Evolutionary conservation across 2,329 filamentous ascomycete genomes (phyloP), one percentile per base, ranked within the genome.

Genomic region (Ceratocystiopsis sp.): DNA sequence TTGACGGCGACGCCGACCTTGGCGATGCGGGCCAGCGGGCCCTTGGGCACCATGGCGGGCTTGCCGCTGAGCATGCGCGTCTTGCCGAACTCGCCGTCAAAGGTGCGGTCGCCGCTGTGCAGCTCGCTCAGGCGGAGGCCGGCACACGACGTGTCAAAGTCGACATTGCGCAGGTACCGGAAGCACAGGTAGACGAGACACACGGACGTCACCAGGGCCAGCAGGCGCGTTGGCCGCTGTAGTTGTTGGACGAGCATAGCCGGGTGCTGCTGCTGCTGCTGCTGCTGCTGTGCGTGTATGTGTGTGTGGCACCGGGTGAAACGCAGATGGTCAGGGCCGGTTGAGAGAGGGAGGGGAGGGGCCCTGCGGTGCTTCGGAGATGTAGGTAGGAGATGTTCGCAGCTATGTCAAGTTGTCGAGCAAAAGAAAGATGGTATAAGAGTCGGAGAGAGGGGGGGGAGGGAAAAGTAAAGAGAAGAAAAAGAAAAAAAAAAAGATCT

Each of bases 1-100:
- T 55, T 54, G 47, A 54, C 51, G 19, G 53, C 53, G n/a, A 55
- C 51, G 37, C 52, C 50, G 19, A 55, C 49, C 44, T 54, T 51
- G 38, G 44, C 50, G 40, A 51, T 21, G 45, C 44, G 49, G 40
- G 48, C 49, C 5, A 47, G 15, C 12, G 43, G 34, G 41, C 33
- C 12, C 33, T 25, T 11, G 29, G 40, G 32, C 43, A 40, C 38
- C 36, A 36, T 29, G 9, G 41, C 40, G 12, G 48, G 43, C 38
- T 19, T 36, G 18, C 38, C 32, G 37, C 19, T 35, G 21, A 46
- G 44, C 41, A 37, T 38, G 25, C 40, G 42, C 11, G 45, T 38
- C 11, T 18, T 18, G 42, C 45, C 48, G 13, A 49, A 47, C 25
- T 44, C 19, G 37, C 42, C 34, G 11, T 45, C 35, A 32, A n/a